Conservation (phyloP, 2,329 filamentous ascomycete species). For the Lasiodiplodia sp. region DNA sequence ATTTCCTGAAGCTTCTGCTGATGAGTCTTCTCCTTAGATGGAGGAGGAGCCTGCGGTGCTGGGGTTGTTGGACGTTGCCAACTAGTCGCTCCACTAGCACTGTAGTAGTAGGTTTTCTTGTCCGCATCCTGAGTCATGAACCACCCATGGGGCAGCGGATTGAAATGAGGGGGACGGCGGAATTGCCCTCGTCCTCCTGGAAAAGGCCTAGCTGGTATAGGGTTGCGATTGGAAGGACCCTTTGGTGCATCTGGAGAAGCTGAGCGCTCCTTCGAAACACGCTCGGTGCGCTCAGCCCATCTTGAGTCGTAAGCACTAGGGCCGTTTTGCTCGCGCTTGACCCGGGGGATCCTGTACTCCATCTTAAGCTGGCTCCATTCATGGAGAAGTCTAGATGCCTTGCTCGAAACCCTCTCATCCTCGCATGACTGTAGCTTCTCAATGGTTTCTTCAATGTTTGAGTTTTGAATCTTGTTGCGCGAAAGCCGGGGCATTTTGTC, state of each 20-base stretch:
- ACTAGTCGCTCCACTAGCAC: conserved; percentile 75
- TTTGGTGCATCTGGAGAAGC: conserved; percentile 54
- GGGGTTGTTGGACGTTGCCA: conserved; percentile 81
- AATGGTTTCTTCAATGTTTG: conserved; percentile 88
- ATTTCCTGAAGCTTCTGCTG: conserved; percentile 79
- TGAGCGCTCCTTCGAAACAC: conserved; percentile 58
- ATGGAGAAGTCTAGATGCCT: conserved; percentile 75
- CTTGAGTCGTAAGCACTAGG: conserved; percentile 53
- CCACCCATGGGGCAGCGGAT: conserved; percentile 81
- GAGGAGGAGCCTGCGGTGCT: conserved; percentile 64
- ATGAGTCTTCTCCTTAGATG: conserved; percentile 72
- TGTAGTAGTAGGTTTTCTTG: conserved; percentile 84
- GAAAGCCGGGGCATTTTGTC: conserved; percentile 89
- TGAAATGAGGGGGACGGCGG: conserved; percentile 57
- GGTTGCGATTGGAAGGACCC: conserved; percentile 50
- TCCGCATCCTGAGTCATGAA: conserved; percentile 72
- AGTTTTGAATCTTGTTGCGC: conserved; percentile 95
- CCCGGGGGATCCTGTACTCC: conserved; percentile 89
- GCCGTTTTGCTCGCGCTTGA: conserved; percentile 77
- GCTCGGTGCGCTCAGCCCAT: conserved; percentile 69
- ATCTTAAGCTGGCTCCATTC: conserved; percentile 90
- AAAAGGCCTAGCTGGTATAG: conserved; percentile 65
- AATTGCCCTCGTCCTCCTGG: conserved; percentile 34
- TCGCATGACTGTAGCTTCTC: conserved; percentile 71
- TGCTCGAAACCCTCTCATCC: conserved; percentile 76